Evolutionary conservation across 495 filamentous ascomycete genomes (phyloP).

Genomic region (Tuber microsphaerosporum): DNA sequence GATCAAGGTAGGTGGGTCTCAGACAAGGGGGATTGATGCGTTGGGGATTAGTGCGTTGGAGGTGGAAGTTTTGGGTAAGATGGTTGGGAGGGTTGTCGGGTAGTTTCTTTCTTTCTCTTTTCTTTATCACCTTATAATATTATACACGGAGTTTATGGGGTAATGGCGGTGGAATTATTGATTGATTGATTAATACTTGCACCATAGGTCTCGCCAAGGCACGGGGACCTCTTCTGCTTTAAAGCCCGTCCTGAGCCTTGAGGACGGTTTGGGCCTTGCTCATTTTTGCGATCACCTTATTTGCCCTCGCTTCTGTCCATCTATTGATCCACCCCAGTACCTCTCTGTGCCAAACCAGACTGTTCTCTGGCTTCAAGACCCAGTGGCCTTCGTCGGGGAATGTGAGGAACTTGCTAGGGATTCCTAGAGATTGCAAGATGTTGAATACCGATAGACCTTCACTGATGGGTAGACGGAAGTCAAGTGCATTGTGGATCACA

Average conservation of each 20-base stretch:
- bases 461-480: constrained; percentile 76
- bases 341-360: constrained; percentile 80
- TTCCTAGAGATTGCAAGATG: constrained; percentile 64
- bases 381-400: constrained; percentile 82
- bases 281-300: neutral
- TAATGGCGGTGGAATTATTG: neutral
- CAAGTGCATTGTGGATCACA: constrained; percentile 84
- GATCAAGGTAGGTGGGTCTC: constrained; percentile 50
- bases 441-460: constrained; percentile 88
- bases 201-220: neutral
- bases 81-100: constrained; percentile 62
- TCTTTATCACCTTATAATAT: neutral
- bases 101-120: constrained; percentile 14
- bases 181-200: neutral
- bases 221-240: neutral
- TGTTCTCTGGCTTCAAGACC: constrained; percentile 89
- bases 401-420: constrained; percentile 66
- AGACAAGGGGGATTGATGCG: constrained; percentile 19
- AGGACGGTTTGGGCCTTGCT: neutral
- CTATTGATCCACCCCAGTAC: constrained; percentile 87
- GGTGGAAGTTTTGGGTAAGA: constrained; percentile 57
- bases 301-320: constrained; percentile 36
- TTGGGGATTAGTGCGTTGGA: constrained; percentile 53
- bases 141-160: neutral
- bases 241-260: neutral